These are phyloP conservation scores for Helianthus tuberosus DNA, from an alignment of 129 eudicot genomes.

Conservation along the genomic window DNA sequence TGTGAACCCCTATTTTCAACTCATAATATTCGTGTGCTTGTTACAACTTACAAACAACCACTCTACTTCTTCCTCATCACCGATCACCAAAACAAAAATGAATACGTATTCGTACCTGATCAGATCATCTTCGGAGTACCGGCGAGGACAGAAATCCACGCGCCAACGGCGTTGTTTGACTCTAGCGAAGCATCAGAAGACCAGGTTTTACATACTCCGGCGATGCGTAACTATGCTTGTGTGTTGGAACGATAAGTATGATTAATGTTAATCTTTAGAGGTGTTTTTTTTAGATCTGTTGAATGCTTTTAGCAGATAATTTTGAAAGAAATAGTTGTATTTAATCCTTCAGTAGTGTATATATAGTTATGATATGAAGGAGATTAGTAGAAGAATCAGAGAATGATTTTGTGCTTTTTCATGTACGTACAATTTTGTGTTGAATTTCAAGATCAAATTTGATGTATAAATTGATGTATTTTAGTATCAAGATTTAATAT, in stretches of 20 bases:
- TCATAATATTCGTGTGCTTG: background rate
- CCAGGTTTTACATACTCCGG: constrained; percentile 56
- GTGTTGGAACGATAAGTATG: constrained; percentile 53
- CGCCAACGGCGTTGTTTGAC: constrained; percentile 39
- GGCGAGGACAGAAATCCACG: constrained; percentile 31
- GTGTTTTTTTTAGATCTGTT: background rate
- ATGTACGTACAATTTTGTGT: background rate
- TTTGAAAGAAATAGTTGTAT: background rate
- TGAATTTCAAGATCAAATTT: background rate
- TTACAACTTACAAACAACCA: background rate
- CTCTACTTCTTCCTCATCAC: background rate
- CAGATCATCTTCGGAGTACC: constrained; percentile 36
- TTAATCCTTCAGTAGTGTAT: background rate
- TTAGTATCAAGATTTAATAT: background rate
- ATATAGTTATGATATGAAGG: background rate
- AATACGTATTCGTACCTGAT: constrained; percentile 32
- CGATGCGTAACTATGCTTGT: constrained; percentile 69
- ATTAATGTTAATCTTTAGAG: constrained; percentile 7
- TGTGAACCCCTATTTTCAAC: constrained; percentile 3
- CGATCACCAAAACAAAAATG: constrained; percentile 26
- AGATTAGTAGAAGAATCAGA: background rate
- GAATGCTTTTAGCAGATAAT: background rate
- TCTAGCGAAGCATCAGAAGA: constrained; percentile 53
- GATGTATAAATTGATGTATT: background rate
- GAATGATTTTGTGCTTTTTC: too few species aligned